These are phyloP conservation scores for Leishmania aethiopica DNA, from an alignment of 208 protist genomes.

Conservation along the genomic window DNA sequence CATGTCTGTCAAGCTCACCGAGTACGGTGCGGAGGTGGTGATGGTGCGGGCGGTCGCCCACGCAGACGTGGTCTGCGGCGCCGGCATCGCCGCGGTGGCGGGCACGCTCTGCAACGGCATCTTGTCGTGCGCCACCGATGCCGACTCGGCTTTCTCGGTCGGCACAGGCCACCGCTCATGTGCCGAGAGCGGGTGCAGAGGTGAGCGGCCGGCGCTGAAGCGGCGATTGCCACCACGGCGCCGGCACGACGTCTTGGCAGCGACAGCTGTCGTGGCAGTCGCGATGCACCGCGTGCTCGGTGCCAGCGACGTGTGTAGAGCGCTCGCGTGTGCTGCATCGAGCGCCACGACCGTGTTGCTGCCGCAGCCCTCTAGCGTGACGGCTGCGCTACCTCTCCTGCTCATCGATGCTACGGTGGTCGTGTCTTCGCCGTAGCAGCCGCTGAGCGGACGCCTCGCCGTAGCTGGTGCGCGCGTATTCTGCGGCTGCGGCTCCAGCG, in stretches of 20 bases:
- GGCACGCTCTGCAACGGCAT: background rate
- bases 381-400: constrained; percentile 3
- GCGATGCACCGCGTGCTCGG: background rate
- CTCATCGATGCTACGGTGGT: background rate
- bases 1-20: constrained; percentile 6
- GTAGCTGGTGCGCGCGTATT: no score
- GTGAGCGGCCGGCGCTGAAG: background rate
- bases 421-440: background rate
- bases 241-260: background rate
- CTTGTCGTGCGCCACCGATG: background rate
- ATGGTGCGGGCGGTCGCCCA: background rate
- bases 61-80: background rate
- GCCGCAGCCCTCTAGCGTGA: background rate
- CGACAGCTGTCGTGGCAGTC: background rate
- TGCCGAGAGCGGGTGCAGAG: background rate
- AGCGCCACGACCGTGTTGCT: background rate
- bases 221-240: background rate
- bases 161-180: background rate
- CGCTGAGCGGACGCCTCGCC: background rate
- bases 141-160: no score
- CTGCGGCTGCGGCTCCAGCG: background rate
- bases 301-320: background rate
- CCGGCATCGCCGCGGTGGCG: background rate
- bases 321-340: background rate
- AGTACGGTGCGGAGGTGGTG: constrained; percentile 7